phyloP scores from a whole-genome alignment of 768 basidiomycete genomes.

The Chalciporus sphaerocephalus region DNA sequence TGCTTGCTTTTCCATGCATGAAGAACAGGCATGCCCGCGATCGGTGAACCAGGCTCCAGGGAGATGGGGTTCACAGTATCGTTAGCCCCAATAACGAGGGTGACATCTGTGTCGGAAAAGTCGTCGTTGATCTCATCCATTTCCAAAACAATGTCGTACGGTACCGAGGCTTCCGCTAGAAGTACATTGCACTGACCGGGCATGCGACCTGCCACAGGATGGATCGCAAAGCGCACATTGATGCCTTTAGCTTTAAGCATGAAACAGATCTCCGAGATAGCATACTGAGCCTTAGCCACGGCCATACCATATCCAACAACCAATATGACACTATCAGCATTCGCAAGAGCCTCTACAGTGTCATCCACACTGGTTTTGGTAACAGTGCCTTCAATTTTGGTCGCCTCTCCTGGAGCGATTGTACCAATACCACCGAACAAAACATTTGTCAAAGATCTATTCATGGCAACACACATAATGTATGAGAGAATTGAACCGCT shows the following conservation, averaged over 20 bases:
- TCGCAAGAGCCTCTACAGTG: conserved; percentile 69
- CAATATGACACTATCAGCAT: conserved; percentile 81
- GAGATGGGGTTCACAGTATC: conserved; percentile 92
- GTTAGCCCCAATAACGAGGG: conserved; percentile 87
- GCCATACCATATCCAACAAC: conserved; percentile 91
- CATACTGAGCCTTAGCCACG: conserved; percentile 85
- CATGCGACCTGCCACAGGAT: conserved; percentile 91
- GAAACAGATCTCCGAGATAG: conserved; percentile 68
- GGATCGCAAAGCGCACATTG: conserved; percentile 82
- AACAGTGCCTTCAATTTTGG: conserved; percentile 80
- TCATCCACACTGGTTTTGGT: conserved; percentile 79
- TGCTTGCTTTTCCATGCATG: conserved; percentile 94
- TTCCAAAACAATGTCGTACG: conserved; percentile 86
- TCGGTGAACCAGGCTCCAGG: conserved; percentile 78
- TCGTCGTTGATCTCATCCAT: conserved; percentile 97
- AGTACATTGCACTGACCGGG: conserved; percentile 93
- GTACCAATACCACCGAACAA: conserved; percentile 82
- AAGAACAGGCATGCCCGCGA: conserved; percentile 89
- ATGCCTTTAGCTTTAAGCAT: conserved; percentile 70
- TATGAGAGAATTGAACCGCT: conserved; percentile 89
- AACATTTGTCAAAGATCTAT: conserved; percentile 79
- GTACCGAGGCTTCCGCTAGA: conserved; percentile 84
- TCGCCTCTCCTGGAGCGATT: conserved; percentile 47
- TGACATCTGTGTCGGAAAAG: conserved; percentile 84
- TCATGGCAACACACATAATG: conserved; percentile 95